Base-by-base conservation (phyloP, 164 flowering plant genomes). In the Amborella trichopoda region DNA sequence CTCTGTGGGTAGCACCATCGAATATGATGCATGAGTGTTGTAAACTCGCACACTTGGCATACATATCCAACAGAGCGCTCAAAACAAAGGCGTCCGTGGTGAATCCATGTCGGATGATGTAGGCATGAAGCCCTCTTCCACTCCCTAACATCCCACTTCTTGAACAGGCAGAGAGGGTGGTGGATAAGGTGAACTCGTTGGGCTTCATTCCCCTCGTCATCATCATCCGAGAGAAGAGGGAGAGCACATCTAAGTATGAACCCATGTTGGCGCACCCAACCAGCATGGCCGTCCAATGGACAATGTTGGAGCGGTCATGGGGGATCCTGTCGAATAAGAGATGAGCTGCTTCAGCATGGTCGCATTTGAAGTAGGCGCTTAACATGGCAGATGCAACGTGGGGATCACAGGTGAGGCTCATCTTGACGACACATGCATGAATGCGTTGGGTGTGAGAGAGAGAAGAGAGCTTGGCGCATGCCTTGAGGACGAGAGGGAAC, bases 401-500 rank as follows among this genome's bases (percentile, higher is more conserved):
- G 1, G 47, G 33, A 13, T 55, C 34, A 10, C 47, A 19, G 6
- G 47, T 40, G 46, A 26, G 50, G 49, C 51, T 43, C 58, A 38
- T 24, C 54, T 59, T 64, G 18, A 64, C 40, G 28, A 40, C 12
- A 6, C 25, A 48, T 38, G 55, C 64, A 46, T 64, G 68, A 23
- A 28, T 57, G 27, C 60, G 49, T 50, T 58, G 69, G 50, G 68
- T 79, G 2, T 59, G 67, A 17, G 60, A 30, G 11, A 54, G 24
- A 6, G 58, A 18, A 28, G 49, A 26, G 49, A 75, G 75, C 56
- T 66, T 68, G n/a, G 55, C 64, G 50, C 86, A 78, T 8, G 86
- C 78, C 70, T 78, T 80, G 65, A 86, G 66, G 13, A 80, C 76
- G 30, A 59, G 68, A 34, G 93, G 86, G 62, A 62, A 86, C 8